Percentiles rank a stretch among this genome's conserved stretches.
These are phyloP conservation scores for Penicillium robsamsonii DNA, from an alignment of 495 filamentous ascomycete species.

Conservation along the genomic window DNA sequence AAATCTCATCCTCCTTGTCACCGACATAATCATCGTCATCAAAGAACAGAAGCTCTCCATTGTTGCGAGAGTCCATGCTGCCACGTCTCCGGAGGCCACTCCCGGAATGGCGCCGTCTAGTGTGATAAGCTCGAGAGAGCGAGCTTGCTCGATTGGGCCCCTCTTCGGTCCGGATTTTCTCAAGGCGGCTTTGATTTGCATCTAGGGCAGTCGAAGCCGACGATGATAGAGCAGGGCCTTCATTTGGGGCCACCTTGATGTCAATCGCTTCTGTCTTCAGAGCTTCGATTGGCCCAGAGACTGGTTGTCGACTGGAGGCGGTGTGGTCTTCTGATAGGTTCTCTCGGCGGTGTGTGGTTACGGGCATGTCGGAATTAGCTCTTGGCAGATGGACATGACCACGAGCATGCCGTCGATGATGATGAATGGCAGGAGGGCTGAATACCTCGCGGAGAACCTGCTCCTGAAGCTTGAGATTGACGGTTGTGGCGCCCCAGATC, in stretches of 20 bases:
- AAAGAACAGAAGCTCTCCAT: slow-evolving; percentile 75
- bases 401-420: slow-evolving; percentile 58
- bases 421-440: slow-evolving; percentile 74
- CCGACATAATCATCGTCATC: slow-evolving; percentile 84
- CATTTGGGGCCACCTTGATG: slow-evolving; percentile 24
- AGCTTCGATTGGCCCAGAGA: slow-evolving; percentile 13
- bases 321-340: slow-evolving; percentile 38
- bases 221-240: slow-evolving; percentile 39
- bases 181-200: slow-evolving; percentile 34
- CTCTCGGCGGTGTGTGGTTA: slow-evolving; percentile 19
- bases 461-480: slow-evolving; percentile 83
- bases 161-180: slow-evolving; percentile 34
- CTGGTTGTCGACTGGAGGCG: slow-evolving; percentile 23
- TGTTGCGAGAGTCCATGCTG: slow-evolving; percentile 57
- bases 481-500: slow-evolving; percentile 94
- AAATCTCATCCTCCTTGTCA: slow-evolving; percentile 72
- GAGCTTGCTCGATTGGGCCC: slow-evolving; percentile 33
- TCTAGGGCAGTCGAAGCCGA: slow-evolving; percentile 45
- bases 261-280: slow-evolving; percentile 33
- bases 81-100: slow-evolving; percentile 68
- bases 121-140: slow-evolving; percentile 27
- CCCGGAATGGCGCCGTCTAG: slow-evolving; percentile 71
- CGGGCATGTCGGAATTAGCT: slow-evolving; percentile 37
- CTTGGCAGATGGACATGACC: slow-evolving; percentile 58
- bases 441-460: slow-evolving; percentile 96